Percentiles rank a stretch among this genome's conserved stretches.
Evolutionary conservation across 176 grass and related monocot species (phyloP).

Genomic region (Leersia perrieri): DNA sequence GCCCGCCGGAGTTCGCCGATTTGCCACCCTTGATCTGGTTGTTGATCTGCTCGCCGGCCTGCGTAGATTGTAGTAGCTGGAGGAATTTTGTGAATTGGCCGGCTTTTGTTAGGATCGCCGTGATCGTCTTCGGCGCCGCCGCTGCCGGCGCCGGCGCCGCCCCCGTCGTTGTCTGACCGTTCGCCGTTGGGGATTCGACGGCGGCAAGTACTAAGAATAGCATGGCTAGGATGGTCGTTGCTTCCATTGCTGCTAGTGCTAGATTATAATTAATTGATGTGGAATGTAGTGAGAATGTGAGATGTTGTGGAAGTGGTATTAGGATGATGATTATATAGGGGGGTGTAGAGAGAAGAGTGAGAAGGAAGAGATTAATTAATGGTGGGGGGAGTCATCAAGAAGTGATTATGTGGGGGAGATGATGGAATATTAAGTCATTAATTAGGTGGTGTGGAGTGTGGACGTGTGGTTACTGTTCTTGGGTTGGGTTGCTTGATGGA

Average conservation of each 20-base stretch:
- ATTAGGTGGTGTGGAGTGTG: conserved; percentile 15
- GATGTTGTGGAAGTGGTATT: neutral
- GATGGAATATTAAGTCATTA: conserved; percentile 37
- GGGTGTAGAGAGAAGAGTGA: neutral
- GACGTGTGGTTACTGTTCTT: too few species aligned
- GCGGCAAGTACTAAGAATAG: neutral
- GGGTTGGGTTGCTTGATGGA: conserved; percentile 29
- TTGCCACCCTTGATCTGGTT: conserved; percentile 92
- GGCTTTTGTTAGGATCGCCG: conserved; percentile 67
- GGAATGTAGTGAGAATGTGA: too few species aligned
- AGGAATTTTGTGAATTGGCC: conserved; percentile 83
- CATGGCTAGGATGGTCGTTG: neutral
- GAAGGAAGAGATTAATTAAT: neutral
- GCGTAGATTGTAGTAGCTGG: conserved; percentile 64
- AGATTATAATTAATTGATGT: too few species aligned
- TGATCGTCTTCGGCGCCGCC: conserved; percentile 62
- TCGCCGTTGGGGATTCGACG: neutral
- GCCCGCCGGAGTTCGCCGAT: conserved; percentile 58
- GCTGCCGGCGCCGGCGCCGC: conserved; percentile 20
- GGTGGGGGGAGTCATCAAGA: neutral
- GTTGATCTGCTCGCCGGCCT: conserved; percentile 65
- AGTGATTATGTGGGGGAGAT: conserved; percentile 1
- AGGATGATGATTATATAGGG: neutral
- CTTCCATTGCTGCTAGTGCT: too few species aligned
- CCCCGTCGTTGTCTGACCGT: conserved; percentile 6